Base-by-base conservation (phyloP, 2,329 filamentous ascomycete genomes). In the Fusarium burgessii region DNA sequence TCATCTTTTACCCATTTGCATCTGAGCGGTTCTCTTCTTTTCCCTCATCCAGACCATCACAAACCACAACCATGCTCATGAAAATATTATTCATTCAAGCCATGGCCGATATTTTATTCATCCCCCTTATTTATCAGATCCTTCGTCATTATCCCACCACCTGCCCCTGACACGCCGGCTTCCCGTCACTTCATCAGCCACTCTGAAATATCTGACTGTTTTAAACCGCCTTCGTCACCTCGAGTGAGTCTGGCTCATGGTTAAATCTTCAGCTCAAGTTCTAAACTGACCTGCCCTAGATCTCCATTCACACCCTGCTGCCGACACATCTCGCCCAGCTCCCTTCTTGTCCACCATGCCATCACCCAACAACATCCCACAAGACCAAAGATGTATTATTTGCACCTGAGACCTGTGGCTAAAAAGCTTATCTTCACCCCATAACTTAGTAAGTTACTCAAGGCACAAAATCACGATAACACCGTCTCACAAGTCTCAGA, bases 21-120 rank as follows among this genome's bases (percentile, higher is more conserved):
- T n/a, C 7, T 11, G 25, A 6, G 9, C 5, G 25, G 17, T 27
- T 38, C 32, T 51, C 18, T n/a, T 15, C 17, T 35, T 38, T 51
- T 51, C 20, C 47, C 2, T 51, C 13, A 10, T 13, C 47, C 13
- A 47, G 32, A 27, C 17, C 20, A 17, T 35, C 20, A 25, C 8
- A 33, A 35, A 18, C 29, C 13, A 9, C 20, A 25, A 15, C 12
- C 10, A 46, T 46, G 14, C 10, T 20, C 10, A 33, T 10, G 5
- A 15, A 43, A 46, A 25, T 1, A 15, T n/a, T 4, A n/a, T 12
- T 5, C 4, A 8, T 8, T 55, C 7, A 11, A 2, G 4, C 15
- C 1, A 12, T 7, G 1, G 17, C 15, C 27, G 6, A 17, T 17
- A n/a, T 29, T 15, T 20, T 13, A 33, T n/a, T 3, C 11, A 6